Evolutionary conservation across 345 rosid genomes (phyloP), one percentile per base, ranked within the genome.

Genomic region (Arabidopsis thaliana): DNA sequence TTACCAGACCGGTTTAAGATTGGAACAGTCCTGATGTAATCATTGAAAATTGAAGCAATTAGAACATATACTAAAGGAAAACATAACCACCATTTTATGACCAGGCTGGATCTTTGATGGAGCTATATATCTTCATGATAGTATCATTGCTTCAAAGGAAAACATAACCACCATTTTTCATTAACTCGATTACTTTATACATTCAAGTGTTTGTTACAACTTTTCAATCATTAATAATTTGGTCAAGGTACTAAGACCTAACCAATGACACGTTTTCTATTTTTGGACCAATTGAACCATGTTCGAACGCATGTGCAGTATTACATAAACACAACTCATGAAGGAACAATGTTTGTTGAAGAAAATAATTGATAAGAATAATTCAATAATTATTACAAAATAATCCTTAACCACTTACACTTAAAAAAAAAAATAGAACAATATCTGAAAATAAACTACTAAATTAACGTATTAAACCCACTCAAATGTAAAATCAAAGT

Each of bases 61-160:
- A 48, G 51, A 64, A 77, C 62, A 77, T 59, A 78, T 71, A 16
- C 56, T 66, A 66, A 66, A 52, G 69, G 60, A 13, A 72, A 66
- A 67, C 70, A 67, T 51, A 59, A 59, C 65, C 59, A 67, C 50
- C 2, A 59, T 38, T 25, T 38, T 37, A 16, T 64, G 72, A 65
- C 58, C 81, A 77, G 67, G 77, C 76, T 77, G 76, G 52, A 46
- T 24, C 4, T 23, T 38, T 38, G 65, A 40, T 60, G 22, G 20
- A 61, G 34, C 66, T 12, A 41, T 28, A 24, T 41, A 41, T 44
- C 23, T 69, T 59, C 77, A 71, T 78, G 68, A 78, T 71, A 16
- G 62, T 66, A 23, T 59, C 73, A 78, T 72, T 78, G 78, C 81
- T 72, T 78, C 81, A 66, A 66, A 52, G 69, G 60, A 13, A 72